Evolutionary conservation across 768 basidiomycete species (phyloP).

Genomic region (Boletus rufocinnamomeus): DNA sequence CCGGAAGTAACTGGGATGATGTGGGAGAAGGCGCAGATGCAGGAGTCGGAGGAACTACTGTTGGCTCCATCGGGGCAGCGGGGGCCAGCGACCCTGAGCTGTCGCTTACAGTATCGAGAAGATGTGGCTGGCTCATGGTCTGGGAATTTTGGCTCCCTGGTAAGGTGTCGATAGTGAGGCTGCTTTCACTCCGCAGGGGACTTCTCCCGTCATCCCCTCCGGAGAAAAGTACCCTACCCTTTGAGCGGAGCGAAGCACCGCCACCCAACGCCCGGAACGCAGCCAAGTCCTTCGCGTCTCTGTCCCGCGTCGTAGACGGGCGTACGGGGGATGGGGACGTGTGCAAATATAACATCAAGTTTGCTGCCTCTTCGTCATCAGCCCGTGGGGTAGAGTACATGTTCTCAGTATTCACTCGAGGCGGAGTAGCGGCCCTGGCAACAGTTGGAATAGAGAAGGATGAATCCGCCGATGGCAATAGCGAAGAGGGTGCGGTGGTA

Average conservation of each 20-base stretch:
- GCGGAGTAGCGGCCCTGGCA: conserved; percentile 38
- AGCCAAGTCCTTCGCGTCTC: conserved; percentile 52
- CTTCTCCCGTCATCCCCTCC: conserved; percentile 35
- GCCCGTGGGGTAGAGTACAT: conserved; percentile 53
- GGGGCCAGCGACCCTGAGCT: conserved; percentile 24
- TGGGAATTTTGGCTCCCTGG: conserved; percentile 32
- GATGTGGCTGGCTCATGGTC: conserved; percentile 19
- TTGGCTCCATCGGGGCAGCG: conserved; percentile 33
- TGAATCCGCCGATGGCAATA: conserved; percentile 42
- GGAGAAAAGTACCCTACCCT: conserved; percentile 73
- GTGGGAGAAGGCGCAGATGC: conserved; percentile 27
- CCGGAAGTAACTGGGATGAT: conserved; percentile 28
- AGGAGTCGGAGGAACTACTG: conserved; percentile 38
- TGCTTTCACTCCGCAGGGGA: conserved; percentile 32
- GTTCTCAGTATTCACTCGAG: conserved; percentile 34
- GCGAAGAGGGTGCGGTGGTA: conserved; percentile 41
- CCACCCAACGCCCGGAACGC: conserved; percentile 60
- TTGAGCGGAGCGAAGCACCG: conserved; percentile 48
- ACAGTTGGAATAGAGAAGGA: conserved; percentile 33
- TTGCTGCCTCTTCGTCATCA: conserved; percentile 79
- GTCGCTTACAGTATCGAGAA: conserved; percentile 19
- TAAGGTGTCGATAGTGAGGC: conserved; percentile 26
- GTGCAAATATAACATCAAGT: conserved; percentile 80
- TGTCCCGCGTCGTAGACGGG: conserved; percentile 47
- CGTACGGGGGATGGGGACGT: conserved; percentile 83